Base-by-base conservation (phyloP, 2,329 filamentous ascomycete genomes). In the Fusarium vanettenii region DNA sequence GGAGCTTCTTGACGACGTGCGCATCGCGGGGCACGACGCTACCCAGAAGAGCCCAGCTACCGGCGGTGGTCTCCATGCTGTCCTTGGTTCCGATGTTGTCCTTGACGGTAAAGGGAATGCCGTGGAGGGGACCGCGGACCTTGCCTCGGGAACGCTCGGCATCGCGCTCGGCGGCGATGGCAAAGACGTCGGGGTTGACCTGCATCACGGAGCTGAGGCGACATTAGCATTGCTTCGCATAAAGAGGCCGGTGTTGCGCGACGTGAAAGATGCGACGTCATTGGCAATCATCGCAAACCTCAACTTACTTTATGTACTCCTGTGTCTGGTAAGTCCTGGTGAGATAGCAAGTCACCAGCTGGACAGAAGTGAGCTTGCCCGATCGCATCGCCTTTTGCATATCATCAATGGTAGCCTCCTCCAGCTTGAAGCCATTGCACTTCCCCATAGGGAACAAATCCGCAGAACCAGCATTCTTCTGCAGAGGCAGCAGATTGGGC, bases 61-160 rank as follows among this genome's bases (percentile, higher is more conserved):
- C 93, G 1, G 93, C 92, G 0, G 93, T 95, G 0, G 93, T 95
- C 79, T 95, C 88, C 87, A 95, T 92, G 79, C 92, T 93, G 79
- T 95, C 93, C 82, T 95, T 95, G 72, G 94, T 89, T 8, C 92
- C 85, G 79, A 93, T 92, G 67, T 79, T 79, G 69, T 79, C 93
- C 82, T 95, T 95, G 73, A 94, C 89, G 3, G 92, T 85, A 79
- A 93, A 93, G 0, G 93, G 93, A 50, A 95, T 93, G 4, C 93
- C 93, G 79, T 95, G 93, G 2, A 95, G 86, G 1, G 90, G 90
- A 2, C 92, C 89, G n/a, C 91, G 88, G 11, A 91, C 80, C 43
- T 83, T 85, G 27, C 91, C 91, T 1, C 82, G 77, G 14, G 80
- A 78, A 20, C 93, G 87, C 81, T 95, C 92, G 0, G 78, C 79